Base-by-base conservation (phyloP, 176 grass and related monocot genomes). In the Carex myosuroides region DNA sequence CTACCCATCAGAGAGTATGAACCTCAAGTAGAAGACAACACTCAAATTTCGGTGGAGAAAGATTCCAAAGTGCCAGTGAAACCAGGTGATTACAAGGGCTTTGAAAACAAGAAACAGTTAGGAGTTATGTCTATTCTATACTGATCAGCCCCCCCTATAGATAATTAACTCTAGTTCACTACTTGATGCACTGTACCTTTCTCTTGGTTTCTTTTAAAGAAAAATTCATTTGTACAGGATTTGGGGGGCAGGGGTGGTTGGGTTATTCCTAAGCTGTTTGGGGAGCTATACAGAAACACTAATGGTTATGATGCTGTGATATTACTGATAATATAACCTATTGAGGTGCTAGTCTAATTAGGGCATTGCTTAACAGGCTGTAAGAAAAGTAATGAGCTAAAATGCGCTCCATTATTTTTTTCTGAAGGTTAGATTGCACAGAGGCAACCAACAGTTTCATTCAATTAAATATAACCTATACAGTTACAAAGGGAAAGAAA, bases 1-100 rank as follows among this genome's bases (percentile, higher is more conserved):
- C 74, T 60, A 85, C 52, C 65, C 75, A 65, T 8, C 67, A 66
- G 84, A 56, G 90, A 90, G 64, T 9, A 65, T 64, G 76, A 88
- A 70, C 64, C 14, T 48, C 58, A 37, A 44, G 30, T 57, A 68
- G 52, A 7, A 53, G 60, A 79, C 53, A 69, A 41, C 33, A 41
- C 39, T 69, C 5, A 69, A 17, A 11, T 69, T 39, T 41, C 16
- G 6, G 33, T 13, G 66, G 29, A 69, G 8, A 60, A 58, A 35
- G 77, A 80, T 80, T 80, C 26, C 17, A 14, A 35, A 3, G 16
- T 80, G 50, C n/a, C 46, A 77, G 44, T 55, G 50, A 77, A 77
- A 41, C 72, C 72, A 77, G 72, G 72, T 77, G 13, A 77, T 77
- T 52, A 52, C 13, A 54, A 55, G n/a, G 3, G 20, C 22, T 55